Evolutionary conservation across 1,139 yeast species (phyloP).

Genomic region (Zygoascus hellenicus): DNA sequence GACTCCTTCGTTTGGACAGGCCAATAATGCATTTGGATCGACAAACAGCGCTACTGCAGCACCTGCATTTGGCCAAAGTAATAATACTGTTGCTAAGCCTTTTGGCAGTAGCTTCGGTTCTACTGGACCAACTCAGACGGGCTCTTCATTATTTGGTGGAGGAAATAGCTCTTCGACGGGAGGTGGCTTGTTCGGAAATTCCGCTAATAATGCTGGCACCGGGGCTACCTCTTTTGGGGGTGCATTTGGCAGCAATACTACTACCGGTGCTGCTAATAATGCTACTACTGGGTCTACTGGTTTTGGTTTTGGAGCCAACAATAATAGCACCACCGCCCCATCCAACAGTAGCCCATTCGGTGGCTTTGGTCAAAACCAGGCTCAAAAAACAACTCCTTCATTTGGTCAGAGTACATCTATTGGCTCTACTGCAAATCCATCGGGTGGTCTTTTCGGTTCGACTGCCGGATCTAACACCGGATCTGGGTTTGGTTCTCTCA

Average conservation of each 20-base stretch:
- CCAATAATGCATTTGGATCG: slow-evolving; percentile 11
- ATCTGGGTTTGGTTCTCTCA: slow-evolving; percentile 23
- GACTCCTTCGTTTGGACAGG: slow-evolving; percentile 15
- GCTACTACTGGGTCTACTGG: slow-evolving; percentile 3
- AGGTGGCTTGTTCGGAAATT: slow-evolving; percentile 26
- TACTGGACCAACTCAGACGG: slow-evolving; percentile 2
- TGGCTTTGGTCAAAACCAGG: slow-evolving; percentile 30
- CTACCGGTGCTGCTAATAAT: background rate
- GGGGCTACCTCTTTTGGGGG: slow-evolving; percentile 6
- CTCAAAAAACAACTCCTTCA: slow-evolving; percentile 4
- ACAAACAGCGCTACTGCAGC: slow-evolving; percentile 17
- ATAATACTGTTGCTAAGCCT: slow-evolving; percentile 19
- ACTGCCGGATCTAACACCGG: slow-evolving; percentile 24
- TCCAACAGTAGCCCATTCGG: slow-evolving; percentile 27
- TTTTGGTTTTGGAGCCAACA: slow-evolving; percentile 9
- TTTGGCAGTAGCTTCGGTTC: slow-evolving; percentile 9
- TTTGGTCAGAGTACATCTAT: slow-evolving; percentile 9
- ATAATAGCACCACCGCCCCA: slow-evolving; percentile 22
- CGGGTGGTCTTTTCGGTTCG: slow-evolving; percentile 32
- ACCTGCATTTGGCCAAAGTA: slow-evolving; percentile 20
- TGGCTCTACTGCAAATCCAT: slow-evolving; percentile 14
- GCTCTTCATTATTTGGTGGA: slow-evolving; percentile 31
- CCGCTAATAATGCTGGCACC: slow-evolving; percentile 2
- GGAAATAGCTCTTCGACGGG: slow-evolving; percentile 21
- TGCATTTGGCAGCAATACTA: slow-evolving; percentile 17